phyloP scores from a whole-genome alignment of 2,329 filamentous ascomycete species.

The Aaosphaeria arxii region DNA sequence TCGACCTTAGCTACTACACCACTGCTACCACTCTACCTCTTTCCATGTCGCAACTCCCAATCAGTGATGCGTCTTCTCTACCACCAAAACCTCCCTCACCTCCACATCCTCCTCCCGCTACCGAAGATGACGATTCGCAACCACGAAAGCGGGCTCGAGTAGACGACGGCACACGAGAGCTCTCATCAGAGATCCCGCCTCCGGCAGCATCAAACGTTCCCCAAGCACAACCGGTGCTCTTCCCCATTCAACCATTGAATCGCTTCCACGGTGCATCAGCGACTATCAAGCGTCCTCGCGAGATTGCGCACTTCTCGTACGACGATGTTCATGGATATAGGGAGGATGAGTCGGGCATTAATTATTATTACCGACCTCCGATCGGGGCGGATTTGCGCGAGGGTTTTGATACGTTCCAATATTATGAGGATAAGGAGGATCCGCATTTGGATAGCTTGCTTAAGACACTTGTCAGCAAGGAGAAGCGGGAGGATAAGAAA shows the following conservation, averaged over 20 bases:
- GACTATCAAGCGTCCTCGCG: constrained; percentile 52
- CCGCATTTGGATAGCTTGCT: constrained; percentile 85
- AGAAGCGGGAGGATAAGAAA: constrained; percentile 64
- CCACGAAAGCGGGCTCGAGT: background rate
- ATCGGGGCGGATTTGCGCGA: constrained; percentile 71
- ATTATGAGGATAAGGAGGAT: constrained; percentile 77
- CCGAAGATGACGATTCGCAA: background rate
- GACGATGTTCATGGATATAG: constrained; percentile 77
- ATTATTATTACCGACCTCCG: constrained; percentile 80
- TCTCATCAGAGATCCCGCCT: background rate
- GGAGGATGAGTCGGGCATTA: constrained; percentile 73
- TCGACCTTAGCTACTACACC: too few species aligned
- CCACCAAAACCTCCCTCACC: background rate
- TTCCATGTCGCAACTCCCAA: too few species aligned
- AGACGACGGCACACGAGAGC: background rate
- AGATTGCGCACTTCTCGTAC: constrained; percentile 92
- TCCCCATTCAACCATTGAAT: constrained; percentile 28
- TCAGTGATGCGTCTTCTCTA: too few species aligned
- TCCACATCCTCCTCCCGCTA: background rate
- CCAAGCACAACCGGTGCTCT: constrained; percentile 7
- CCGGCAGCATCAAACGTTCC: background rate
- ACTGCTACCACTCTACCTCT: too few species aligned
- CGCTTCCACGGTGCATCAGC: constrained; percentile 33
- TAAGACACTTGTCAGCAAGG: constrained; percentile 69
- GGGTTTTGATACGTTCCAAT: constrained; percentile 79